These are phyloP conservation scores for Hysterium pulicare DNA, from an alignment of 2,329 filamentous ascomycete genomes.

Conservation along the genomic window DNA sequence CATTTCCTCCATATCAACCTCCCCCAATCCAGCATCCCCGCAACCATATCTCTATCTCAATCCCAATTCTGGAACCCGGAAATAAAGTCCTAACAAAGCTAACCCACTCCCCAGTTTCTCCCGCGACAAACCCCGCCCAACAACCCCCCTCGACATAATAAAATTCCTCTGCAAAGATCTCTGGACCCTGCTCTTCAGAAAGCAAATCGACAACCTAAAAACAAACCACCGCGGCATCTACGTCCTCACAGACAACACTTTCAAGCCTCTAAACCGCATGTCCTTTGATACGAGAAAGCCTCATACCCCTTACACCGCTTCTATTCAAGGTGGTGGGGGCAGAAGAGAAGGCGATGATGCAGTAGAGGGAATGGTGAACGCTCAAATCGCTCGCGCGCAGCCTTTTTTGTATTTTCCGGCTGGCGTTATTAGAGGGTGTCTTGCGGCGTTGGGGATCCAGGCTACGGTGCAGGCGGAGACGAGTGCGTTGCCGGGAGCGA, in stretches of 20 bases:
- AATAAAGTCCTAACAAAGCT: conserved; percentile 1
- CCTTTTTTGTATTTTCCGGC: conserved; percentile 92
- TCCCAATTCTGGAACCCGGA: not conserved
- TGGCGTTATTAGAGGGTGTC: conserved; percentile 84
- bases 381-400: conserved; percentile 10
- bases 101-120: conserved; percentile 62
- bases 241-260: conserved; percentile 88
- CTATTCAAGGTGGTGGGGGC: not conserved
- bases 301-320: conserved; percentile 5
- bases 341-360: not conserved
- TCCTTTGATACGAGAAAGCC: conserved; percentile 59
- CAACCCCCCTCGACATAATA: conserved; percentile 89
- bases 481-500: conserved; percentile 78
- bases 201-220: conserved; percentile 98
- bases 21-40: too few species aligned
- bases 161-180: conserved; percentile 99
- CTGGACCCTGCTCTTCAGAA: conserved; percentile 90
- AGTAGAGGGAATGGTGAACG: not conserved
- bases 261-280: conserved; percentile 87
- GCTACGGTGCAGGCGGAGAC: conserved; percentile 91
- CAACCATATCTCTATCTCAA: not conserved
- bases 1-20: conserved; percentile 3
- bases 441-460: conserved; percentile 86
- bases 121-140: conserved; percentile 79
- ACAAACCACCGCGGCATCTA: conserved; percentile 97